phyloP scores from a whole-genome alignment of 306 rosid species.

The Vigna reflexopilosa region DNA sequence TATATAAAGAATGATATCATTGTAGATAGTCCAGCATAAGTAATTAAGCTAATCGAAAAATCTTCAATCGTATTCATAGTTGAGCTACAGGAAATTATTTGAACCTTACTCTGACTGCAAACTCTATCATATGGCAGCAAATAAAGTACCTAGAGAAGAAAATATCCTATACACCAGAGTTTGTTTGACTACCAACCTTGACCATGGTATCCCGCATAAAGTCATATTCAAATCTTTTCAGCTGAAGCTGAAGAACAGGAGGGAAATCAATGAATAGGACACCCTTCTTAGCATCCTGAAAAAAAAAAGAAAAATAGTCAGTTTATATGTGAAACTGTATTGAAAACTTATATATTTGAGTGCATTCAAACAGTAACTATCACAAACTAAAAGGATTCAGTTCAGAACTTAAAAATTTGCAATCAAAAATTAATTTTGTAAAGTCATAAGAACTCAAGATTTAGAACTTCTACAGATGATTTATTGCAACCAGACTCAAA shows the following conservation, averaged over 20 bases:
- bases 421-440: conserved; percentile 39
- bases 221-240: conserved; percentile 96
- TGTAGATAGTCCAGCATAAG: conserved; percentile 29
- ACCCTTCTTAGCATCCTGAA: conserved; percentile 99
- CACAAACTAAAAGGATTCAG: conserved; percentile 27
- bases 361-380: conserved; percentile 19
- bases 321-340: conserved; percentile 15
- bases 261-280: conserved; percentile 95
- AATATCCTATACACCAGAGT: conserved; percentile 27
- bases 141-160: conserved; percentile 25
- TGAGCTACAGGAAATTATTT: conserved; percentile 5
- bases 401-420: conserved; percentile 19
- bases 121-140: conserved; percentile 14
- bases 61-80: conserved; percentile 30
- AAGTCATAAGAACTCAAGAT: not conserved
- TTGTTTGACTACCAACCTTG: conserved; percentile 67
- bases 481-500: conserved; percentile 10
- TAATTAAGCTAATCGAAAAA: conserved; percentile 26
- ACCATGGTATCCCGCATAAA: conserved; percentile 99
- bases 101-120: conserved; percentile 30
- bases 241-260: conserved; percentile 98
- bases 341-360: conserved; percentile 4
- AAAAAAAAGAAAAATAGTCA: conserved; percentile 41
- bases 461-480: not conserved
- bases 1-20: conserved; percentile 12